These are phyloP conservation scores for Acorus gramineus DNA, from an alignment of 106 monocot species.

Conservation along the genomic window DNA sequence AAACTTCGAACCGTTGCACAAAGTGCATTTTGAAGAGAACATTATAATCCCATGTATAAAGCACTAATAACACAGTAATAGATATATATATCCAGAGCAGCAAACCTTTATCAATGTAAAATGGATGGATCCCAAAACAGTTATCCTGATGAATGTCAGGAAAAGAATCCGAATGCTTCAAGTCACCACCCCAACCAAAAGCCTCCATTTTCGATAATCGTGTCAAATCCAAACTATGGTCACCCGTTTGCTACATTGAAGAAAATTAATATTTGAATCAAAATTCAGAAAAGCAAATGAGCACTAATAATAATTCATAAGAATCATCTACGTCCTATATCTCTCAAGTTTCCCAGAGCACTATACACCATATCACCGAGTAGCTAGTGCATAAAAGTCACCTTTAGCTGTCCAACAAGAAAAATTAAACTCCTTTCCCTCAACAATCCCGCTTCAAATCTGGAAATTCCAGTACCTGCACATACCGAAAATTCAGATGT, in stretches of 20 bases:
- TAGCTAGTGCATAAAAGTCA: constrained; percentile 1
- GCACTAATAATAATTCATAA: no score
- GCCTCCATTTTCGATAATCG: constrained; percentile 35
- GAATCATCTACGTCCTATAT: no score
- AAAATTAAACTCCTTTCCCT: constrained; percentile 38
- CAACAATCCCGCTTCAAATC: constrained; percentile 41
- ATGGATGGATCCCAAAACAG: constrained; percentile 73
- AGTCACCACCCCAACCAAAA: constrained; percentile 58
- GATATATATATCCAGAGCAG: neutral
- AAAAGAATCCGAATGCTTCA: constrained; percentile 6
- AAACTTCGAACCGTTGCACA: no score
- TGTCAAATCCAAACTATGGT: constrained; percentile 5
- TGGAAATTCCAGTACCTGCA: constrained; percentile 53
- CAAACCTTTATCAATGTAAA: constrained; percentile 70
- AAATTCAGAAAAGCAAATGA: neutral
- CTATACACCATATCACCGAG: no score
- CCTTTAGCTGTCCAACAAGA: constrained; percentile 57
- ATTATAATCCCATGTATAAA: no score
- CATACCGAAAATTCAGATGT: neutral
- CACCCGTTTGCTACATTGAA: constrained; percentile 19
- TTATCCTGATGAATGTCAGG: constrained; percentile 15
- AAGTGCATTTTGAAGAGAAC: no score
- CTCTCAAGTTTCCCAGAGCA: no score
- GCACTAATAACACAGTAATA: no score
- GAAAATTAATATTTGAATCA: neutral